Percentiles rank a stretch among this genome's conserved stretches.
phyloP scores from a whole-genome alignment of 768 basidiomycete genomes.

The Phaeolepiota aurea region DNA sequence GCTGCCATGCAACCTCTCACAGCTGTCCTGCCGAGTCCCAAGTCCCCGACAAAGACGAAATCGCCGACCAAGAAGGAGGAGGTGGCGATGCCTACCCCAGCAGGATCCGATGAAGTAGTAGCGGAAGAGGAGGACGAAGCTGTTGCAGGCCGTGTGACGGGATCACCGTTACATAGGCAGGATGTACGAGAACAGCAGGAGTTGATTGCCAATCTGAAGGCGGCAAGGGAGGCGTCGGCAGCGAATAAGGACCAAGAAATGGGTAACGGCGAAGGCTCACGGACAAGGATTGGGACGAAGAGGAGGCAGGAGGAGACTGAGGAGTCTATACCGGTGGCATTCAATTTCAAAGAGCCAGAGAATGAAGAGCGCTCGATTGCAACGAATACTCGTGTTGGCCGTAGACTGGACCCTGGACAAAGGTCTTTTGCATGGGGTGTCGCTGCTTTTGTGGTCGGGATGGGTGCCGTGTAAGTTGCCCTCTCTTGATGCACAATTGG shows the following conservation, averaged over 20 bases:
- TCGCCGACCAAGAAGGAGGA: neutral
- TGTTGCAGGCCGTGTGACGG: neutral
- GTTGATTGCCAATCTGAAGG: slow-evolving; percentile 1
- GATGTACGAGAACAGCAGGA: neutral
- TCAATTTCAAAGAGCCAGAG: slow-evolving; percentile 68
- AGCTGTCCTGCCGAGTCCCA: neutral
- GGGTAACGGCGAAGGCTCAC: slow-evolving; percentile 14
- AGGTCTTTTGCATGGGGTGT: slow-evolving; percentile 81
- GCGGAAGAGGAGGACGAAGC: neutral
- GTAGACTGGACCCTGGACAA: slow-evolving; percentile 54
- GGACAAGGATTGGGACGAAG: slow-evolving; percentile 27
- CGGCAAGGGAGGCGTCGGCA: neutral
- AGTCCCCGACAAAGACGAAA: neutral
- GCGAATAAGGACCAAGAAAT: neutral
- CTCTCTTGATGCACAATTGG: slow-evolving; percentile 2
- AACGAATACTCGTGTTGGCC: slow-evolving; percentile 54
- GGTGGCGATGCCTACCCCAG: neutral
- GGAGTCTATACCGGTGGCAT: slow-evolving; percentile 29
- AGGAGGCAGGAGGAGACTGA: slow-evolving; percentile 49
- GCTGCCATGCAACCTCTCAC: neutral
- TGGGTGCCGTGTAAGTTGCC: slow-evolving; percentile 72
- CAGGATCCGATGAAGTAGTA: neutral
- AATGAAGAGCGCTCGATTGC: slow-evolving; percentile 39
- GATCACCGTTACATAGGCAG: neutral
- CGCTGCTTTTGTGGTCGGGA: slow-evolving; percentile 74